Conservation (phyloP, 495 filamentous ascomycete species). For the Xylaria scruposa region DNA sequence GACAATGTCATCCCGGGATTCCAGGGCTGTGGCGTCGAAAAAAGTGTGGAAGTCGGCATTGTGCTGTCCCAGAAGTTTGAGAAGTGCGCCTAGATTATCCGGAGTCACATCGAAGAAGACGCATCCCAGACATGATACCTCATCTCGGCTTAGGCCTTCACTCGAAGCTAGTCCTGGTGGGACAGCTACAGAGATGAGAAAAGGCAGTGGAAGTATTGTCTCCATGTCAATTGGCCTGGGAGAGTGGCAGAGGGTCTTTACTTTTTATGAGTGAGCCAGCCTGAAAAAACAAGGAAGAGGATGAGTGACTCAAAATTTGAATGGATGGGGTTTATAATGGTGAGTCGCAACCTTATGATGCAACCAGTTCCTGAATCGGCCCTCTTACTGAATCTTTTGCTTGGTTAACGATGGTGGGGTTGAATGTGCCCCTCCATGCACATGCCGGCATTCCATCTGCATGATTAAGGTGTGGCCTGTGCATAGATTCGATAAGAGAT, state of each 20-base stretch:
- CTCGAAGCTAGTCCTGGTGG: constrained; percentile 56
- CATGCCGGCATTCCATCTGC: neutral
- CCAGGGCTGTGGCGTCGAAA: constrained; percentile 76
- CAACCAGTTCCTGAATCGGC: constrained; percentile 29
- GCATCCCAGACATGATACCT: constrained; percentile 79
- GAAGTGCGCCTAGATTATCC: constrained; percentile 63
- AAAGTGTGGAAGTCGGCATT: constrained; percentile 71
- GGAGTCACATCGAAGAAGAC: constrained; percentile 72
- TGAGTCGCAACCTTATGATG: constrained; percentile 17
- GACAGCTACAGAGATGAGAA: constrained; percentile 65
- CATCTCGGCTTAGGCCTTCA: constrained; percentile 66
- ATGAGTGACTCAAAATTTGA: constrained; percentile 29
- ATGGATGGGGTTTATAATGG: constrained; percentile 25
- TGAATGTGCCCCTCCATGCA: constrained; percentile 23
- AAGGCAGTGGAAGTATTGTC: constrained; percentile 61
- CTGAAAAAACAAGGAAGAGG: neutral
- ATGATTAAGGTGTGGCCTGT: constrained; percentile 39
- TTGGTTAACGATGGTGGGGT: constrained; percentile 26
- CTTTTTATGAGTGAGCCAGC: neutral
- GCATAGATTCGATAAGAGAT: neutral
- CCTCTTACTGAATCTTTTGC: constrained; percentile 8
- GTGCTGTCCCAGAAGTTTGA: constrained; percentile 71
- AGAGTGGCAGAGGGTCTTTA: neutral
- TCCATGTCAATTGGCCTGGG: constrained; percentile 50
- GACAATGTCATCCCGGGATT: constrained; percentile 71